Conservation (phyloP, 2,329 filamentous ascomycete species). For the Periglandula ipomoeae region DNA sequence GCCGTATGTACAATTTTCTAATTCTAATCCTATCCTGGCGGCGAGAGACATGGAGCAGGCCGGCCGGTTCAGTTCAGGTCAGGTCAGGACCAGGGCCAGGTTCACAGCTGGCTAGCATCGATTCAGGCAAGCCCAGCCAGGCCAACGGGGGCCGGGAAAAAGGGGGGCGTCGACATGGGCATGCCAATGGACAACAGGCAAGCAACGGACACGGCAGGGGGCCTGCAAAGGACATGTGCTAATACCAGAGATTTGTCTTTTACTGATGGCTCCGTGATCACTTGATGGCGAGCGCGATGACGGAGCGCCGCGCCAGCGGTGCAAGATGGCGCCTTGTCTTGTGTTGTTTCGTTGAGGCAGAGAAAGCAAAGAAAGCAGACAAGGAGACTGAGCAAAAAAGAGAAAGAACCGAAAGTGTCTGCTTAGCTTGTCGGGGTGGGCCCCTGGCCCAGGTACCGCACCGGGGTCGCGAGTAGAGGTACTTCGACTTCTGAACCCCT, state of each 20-base stretch:
- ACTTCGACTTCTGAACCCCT: slow-evolving; percentile 1
- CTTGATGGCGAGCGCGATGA: too few relatives aligned
- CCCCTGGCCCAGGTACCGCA: not conserved
- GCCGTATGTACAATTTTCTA: not conserved
- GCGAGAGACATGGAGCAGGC: slow-evolving; percentile 4
- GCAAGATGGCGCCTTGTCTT: too few relatives aligned
- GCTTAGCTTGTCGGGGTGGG: not conserved
- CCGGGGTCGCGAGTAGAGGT: slow-evolving; percentile 1
- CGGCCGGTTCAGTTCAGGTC: slow-evolving; percentile 4
- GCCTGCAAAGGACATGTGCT: too few relatives aligned
- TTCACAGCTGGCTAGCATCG: not conserved
- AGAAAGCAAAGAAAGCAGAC: not conserved
- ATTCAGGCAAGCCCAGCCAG: slow-evolving; percentile 13
- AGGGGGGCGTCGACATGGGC: slow-evolving; percentile 2
- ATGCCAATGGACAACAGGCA: not conserved
- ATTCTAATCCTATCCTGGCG: too few relatives aligned
- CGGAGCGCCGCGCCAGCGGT: too few relatives aligned
- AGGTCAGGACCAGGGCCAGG: slow-evolving; percentile 3
- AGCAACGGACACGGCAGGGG: not conserved
- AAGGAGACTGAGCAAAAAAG: not conserved
- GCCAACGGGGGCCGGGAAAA: slow-evolving; percentile 10
- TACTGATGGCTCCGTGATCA: too few relatives aligned
- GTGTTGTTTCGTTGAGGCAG: too few relatives aligned
- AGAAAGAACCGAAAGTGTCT: not conserved
- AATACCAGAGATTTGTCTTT: too few relatives aligned